Evolutionary conservation across 352 stramenopile genomes (phyloP), one percentile per base, ranked within the genome.

Genomic region (Phytophthora idaei): DNA sequence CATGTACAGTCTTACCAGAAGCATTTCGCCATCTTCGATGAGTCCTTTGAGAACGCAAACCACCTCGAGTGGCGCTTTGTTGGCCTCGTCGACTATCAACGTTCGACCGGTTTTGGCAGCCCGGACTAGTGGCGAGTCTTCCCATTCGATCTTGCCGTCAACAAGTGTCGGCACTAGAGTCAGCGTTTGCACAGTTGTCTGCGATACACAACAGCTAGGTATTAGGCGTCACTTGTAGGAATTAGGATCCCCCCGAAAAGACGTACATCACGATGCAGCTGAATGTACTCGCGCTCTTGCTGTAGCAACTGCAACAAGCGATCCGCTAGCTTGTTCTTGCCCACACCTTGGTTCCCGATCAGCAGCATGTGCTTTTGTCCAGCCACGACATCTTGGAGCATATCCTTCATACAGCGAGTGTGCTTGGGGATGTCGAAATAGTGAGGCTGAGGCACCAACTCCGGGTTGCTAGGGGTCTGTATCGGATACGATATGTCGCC

Each of bases 31-130:
- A 75, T 99, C 97, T 87, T 98, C 95, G 41, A 99, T 92, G 9
- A 99, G 73, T 1, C 90, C 89, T 74, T 99, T 99, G 3, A 99
- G 76, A n/a, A 99, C 76, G 25, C 92, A 95, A 15, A 98, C 89
- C 1, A 99, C 97, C 64, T 99, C 95, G 0, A 97, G 78, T 12
- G 95, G 95, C 12, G 97, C 97, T 75, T 99, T 99, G 75, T 99
- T 96, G 29, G 95, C 95, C 76, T 99, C 97, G 64, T 99, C 97
- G 0, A 99, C 78, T 0, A 99, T 85, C 15, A 98, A 74, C 5
- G 91, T 92, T n/a, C 95, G 80, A 4, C 97, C 96, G 12, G 93
- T 76, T 64, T 90, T 96, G 10, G 90, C 93, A 42, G 97, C 97
- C 48, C 91, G 81, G n/a, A 98, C 90, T n/a, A 99, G 80, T 5